Conservation (phyloP, 225 moss, liverwort and hornwort species). For the Pseudoscleropodium purum region DNA sequence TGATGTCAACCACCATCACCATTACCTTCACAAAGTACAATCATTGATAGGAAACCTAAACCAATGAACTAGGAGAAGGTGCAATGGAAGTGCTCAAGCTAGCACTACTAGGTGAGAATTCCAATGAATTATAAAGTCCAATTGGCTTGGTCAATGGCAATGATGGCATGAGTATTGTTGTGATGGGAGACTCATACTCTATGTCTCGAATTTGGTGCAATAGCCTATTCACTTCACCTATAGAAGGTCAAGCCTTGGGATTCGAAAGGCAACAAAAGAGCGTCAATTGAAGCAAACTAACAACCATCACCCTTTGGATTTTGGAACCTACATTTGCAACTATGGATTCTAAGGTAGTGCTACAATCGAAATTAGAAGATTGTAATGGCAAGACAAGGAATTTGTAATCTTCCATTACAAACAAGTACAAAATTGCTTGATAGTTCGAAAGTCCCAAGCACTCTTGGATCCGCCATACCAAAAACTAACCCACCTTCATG, state of each 20-base stretch:
- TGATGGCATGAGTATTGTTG: neutral
- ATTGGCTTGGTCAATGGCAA: neutral
- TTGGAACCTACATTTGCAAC: rapidly evolving
- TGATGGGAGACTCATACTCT: neutral
- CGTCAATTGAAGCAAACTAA: neutral
- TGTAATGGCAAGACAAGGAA: neutral
- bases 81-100: neutral
- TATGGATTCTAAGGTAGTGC: rapidly evolving
- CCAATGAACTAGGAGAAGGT: too few species aligned
- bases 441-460: neutral
- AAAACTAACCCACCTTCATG: neutral
- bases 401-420: neutral
- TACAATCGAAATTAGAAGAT: neutral
- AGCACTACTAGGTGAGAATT: neutral
- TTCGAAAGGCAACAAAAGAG: neutral
- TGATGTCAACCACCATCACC: too few species aligned
- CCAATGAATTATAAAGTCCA: neutral
- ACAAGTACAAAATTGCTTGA: rapidly evolving
- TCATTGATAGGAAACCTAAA: too few species aligned
- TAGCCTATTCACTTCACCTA: neutral
- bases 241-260: neutral
- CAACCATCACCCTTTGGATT: neutral
- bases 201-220: neutral
- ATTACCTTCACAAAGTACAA: too few species aligned
- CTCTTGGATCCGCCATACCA: neutral